Conservation (phyloP, 106 monocot species). For the Platanthera guangdongensis region DNA sequence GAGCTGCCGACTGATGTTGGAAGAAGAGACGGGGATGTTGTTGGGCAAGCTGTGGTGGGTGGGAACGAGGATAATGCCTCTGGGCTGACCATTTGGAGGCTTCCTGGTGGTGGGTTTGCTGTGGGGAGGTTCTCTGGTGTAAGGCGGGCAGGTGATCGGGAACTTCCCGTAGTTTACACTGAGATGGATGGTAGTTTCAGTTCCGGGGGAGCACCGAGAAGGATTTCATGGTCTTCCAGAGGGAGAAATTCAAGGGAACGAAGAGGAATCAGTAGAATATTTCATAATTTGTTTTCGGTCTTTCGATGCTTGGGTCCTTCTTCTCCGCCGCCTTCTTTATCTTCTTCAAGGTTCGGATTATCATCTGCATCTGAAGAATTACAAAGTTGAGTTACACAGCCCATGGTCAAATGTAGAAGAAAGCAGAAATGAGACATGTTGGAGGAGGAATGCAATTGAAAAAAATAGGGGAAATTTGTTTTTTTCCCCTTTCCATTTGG, state of each 20-base stretch:
- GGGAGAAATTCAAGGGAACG: slow-evolving; percentile 28
- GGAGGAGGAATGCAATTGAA: not conserved
- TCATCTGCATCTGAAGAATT: slow-evolving; percentile 2
- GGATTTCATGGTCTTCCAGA: slow-evolving; percentile 31
- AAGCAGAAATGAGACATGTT: not conserved
- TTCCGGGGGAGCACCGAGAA: slow-evolving; percentile 24
- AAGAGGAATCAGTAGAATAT: slow-evolving; percentile 19
- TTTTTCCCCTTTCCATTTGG: not conserved
- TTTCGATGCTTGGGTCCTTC: slow-evolving; percentile 11
- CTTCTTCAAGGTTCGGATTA: slow-evolving; percentile 7
- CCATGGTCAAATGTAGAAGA: slow-evolving; percentile 6
- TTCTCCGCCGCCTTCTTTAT: not conserved
- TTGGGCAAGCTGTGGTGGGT: not conserved
- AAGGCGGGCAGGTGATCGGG: slow-evolving; percentile 20
- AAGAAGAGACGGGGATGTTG: not conserved
- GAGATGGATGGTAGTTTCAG: slow-evolving; percentile 47
- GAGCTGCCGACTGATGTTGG: slow-evolving; percentile 29
- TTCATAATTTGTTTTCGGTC: slow-evolving; percentile 25
- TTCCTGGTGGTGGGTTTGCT: slow-evolving; percentile 43
- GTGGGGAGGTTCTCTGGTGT: slow-evolving; percentile 39
- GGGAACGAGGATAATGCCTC: slow-evolving; percentile 15
- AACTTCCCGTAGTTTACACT: slow-evolving; percentile 42
- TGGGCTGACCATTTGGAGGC: slow-evolving; percentile 49
- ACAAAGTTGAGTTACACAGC: slow-evolving; percentile 5
- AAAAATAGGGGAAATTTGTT: not conserved